A percentile compares a stretch with the other conserved stretches of the same genome.
Evolutionary conservation across 345 rosid genomes (phyloP).

Genomic region (Mallotus nudiflorus): DNA sequence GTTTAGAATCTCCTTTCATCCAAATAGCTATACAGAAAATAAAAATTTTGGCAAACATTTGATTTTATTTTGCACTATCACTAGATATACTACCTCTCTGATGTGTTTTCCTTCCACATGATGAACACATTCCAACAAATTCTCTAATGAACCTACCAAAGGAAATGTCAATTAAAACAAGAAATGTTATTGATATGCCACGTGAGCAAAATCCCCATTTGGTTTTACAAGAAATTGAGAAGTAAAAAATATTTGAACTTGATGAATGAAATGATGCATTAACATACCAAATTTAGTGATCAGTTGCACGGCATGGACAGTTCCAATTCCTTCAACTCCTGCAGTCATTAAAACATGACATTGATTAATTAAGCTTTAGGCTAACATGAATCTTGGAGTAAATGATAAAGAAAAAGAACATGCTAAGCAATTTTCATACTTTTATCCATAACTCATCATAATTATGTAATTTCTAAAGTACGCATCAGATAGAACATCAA

Average conservation of each 20-base stretch:
- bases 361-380: slow-evolving; percentile 10
- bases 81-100: slow-evolving; percentile 46
- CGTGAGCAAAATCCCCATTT: neutral
- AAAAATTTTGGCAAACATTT: neutral
- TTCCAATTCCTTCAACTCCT: slow-evolving; percentile 91
- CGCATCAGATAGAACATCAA: neutral
- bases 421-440: too few relatives aligned
- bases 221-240: neutral
- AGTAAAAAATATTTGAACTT: neutral
- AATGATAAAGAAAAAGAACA: neutral
- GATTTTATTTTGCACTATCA: neutral
- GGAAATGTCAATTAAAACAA: slow-evolving; percentile 13
- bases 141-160: slow-evolving; percentile 66
- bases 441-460: too few relatives aligned
- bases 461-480: too few relatives aligned
- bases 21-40: neutral
- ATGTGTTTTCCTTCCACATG: slow-evolving; percentile 64
- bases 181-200: neutral
- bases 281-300: slow-evolving; percentile 73
- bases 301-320: slow-evolving; percentile 69
- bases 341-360: slow-evolving; percentile 29
- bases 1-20: neutral
- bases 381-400: slow-evolving; percentile 2
- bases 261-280: slow-evolving; percentile 4
- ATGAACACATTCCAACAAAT: slow-evolving; percentile 64